Evolutionary conservation across 2,329 filamentous ascomycete species (phyloP).

Genomic region (Grosmannia clavigera): DNA sequence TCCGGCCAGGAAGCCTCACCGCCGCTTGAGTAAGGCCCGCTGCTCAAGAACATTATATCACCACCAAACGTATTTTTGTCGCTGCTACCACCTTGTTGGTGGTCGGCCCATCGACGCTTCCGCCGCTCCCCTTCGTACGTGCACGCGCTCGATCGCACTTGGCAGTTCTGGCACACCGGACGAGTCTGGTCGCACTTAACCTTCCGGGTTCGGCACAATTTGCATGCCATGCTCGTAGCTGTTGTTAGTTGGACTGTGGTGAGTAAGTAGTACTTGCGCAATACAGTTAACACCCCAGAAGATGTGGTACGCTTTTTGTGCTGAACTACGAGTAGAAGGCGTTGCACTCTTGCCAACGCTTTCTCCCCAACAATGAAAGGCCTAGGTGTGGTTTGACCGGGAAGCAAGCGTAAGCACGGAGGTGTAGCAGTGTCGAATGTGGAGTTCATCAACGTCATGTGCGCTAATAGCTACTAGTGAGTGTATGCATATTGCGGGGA

Average conservation of each 20-base stretch:
- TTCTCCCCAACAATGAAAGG: not conserved
- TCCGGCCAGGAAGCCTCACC: not conserved
- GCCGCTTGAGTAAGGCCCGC: not conserved
- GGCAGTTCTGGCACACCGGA: conserved; percentile 9
- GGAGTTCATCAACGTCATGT: not conserved
- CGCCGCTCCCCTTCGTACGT: conserved; percentile 6
- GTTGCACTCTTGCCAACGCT: not conserved
- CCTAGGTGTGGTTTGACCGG: not conserved
- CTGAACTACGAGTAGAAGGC: not conserved
- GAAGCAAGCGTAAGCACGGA: too few species aligned
- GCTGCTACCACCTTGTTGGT: not conserved
- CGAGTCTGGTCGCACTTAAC: conserved; percentile 5
- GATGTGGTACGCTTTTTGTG: not conserved
- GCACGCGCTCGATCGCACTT: not conserved
- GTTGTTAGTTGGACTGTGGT: not conserved
- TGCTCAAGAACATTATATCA: not conserved
- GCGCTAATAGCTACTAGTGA: not conserved
- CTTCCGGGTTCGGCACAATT: conserved; percentile 6
- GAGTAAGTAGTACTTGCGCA: not conserved
- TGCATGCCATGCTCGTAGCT: conserved; percentile 3
- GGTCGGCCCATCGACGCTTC: not conserved
- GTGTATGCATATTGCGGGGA: not conserved
- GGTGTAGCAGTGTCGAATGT: not conserved
- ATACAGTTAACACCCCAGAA: not conserved
- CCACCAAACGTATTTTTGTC: not conserved